Conservation (phyloP, 208 protist species). For the Leishmania gerbilli region DNA sequence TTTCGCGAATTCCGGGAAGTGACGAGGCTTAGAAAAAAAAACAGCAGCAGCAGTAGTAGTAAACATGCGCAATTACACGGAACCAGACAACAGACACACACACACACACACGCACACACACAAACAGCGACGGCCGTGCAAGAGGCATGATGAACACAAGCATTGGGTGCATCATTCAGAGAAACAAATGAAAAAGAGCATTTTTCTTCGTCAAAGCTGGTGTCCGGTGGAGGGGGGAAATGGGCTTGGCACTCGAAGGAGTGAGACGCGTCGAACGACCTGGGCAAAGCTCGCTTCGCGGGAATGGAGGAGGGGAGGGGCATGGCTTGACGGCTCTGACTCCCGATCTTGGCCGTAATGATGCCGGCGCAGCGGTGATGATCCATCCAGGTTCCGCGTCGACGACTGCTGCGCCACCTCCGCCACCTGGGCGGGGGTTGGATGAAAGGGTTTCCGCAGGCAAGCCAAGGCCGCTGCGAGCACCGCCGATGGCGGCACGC, state of each 20-base stretch:
- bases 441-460: slow-evolving; percentile 27
- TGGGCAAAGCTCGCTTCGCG: slow-evolving; percentile 10
- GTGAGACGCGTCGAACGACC: slow-evolving; percentile 9
- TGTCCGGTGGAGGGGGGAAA: background rate
- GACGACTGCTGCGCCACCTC: slow-evolving; percentile 24
- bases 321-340: too few species aligned
- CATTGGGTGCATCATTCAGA: background rate
- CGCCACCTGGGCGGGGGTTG: slow-evolving; percentile 20
- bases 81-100: background rate
- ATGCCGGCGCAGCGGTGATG: background rate
- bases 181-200: background rate
- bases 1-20: background rate
- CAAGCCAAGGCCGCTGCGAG: slow-evolving; percentile 7
- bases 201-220: background rate
- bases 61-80: background rate
- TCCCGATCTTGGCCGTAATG: background rate
- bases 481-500: background rate
- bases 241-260: slow-evolving; percentile 12
- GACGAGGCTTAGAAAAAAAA: background rate
- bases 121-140: background rate
- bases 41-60: background rate
- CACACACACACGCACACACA: background rate
- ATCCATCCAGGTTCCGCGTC: slow-evolving; percentile 6
- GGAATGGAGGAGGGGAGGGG: background rate
- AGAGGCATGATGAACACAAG: background rate